A percentile compares a stretch with the other conserved stretches of the same genome.
These are phyloP conservation scores for Camellia sinensis DNA, from an alignment of 148 eudicot species.

Conservation along the genomic window DNA sequence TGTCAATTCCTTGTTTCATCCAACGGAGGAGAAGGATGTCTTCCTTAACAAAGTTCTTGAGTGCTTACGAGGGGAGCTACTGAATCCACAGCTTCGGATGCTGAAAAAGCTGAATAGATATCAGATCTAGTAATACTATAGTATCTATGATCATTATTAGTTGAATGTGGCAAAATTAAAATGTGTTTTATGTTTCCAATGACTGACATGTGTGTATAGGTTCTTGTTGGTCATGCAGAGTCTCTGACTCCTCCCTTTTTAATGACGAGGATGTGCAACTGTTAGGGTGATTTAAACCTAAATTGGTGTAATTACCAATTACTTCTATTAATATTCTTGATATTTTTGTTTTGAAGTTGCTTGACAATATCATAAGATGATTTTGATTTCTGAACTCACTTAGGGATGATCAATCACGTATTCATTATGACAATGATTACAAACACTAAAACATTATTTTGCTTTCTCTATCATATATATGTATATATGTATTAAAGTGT, in stretches of 20 bases:
- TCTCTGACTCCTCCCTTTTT: conserved; percentile 74
- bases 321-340: neutral
- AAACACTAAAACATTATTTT: neutral
- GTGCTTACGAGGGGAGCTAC: conserved; percentile 52
- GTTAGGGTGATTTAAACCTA: conserved; percentile 52
- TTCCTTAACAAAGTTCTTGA: conserved; percentile 76
- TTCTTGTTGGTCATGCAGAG: conserved; percentile 84
- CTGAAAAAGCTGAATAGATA: conserved; percentile 51
- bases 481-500: neutral
- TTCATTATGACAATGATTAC: neutral
- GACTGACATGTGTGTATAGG: conserved; percentile 47
- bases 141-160: conserved; percentile 2
- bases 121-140: conserved; percentile 66
- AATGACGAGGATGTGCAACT: conserved; percentile 93
- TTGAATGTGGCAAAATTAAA: conserved; percentile 3
- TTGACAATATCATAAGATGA: conserved; percentile 1
- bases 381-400: neutral
- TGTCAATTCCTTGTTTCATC: conserved; percentile 16
- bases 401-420: conserved; percentile 1
- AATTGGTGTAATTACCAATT: neutral
- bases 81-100: conserved; percentile 30
- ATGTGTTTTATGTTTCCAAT: conserved; percentile 11
- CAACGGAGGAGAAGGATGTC: conserved; percentile 78
- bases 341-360: neutral
- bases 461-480: neutral